Base-by-base conservation (phyloP, 176 grass and related monocot genomes). In the Zoysia japonica region DNA sequence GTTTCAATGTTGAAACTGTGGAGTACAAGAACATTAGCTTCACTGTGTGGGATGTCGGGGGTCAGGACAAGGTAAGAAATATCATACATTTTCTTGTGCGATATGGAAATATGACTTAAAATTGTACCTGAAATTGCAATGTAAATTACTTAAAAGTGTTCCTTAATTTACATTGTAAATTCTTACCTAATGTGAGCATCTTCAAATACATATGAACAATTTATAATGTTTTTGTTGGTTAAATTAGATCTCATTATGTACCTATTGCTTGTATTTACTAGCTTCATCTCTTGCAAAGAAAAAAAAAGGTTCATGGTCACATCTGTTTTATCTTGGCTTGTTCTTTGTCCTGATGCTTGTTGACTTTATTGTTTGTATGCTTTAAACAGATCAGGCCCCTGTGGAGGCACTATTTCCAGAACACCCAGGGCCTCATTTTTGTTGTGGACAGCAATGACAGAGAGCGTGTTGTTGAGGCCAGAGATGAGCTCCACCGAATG, bases 331-430 rank as follows among this genome's bases (percentile, higher is more conserved):
- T 7, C 3, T n/a, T 55, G 7, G 3, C 46, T 41, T 56, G 38
- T 65, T 14, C 55, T 75, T 9, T 65, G 17, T 2, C 19, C 65
- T 77, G 50, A 77, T 60, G 14, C 0, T 19, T 59, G 28, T 0
- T 72, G 12, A 68, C 38, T 60, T 59, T 51, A 5, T 20, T 20
- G 9, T 43, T 76, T 28, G 28, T 28, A 28, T 28, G 28, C 0
- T 4, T 11, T 53, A 19, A 47, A 83, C 77, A 94, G 92, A 94
- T 94, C 86, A 91, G 92, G 41, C 92, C 92, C 75, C 68, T 94
- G 83, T 94, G 92, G 92, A 94, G 92, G 86, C 92, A 94, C 72
- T 94, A 94, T 65, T 94, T 94, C 84, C 92, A 94, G 77, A 94
- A 94, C 86, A 94, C 92, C 65, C 92, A 94, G 89, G 92, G 92